A percentile compares a stretch with the other conserved stretches of the same genome.
Evolutionary conservation across 2,329 filamentous ascomycete species (phyloP).

Genomic region (Phialocephala sp.): DNA sequence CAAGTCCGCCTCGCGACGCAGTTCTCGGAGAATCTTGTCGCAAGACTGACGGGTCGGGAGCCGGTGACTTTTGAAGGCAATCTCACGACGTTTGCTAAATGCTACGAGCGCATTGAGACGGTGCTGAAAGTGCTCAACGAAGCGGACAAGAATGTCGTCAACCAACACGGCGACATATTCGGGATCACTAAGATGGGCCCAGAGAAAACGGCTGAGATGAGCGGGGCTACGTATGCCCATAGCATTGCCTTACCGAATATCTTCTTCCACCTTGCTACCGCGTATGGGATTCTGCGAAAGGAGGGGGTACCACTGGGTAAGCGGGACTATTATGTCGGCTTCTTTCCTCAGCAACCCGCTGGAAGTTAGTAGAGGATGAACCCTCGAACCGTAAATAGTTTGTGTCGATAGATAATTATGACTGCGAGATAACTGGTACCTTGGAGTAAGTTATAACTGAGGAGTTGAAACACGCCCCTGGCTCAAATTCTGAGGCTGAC

Average conservation of each 20-base stretch:
- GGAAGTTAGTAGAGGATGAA: constrained; percentile 21
- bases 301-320: constrained; percentile 66
- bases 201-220: constrained; percentile 21
- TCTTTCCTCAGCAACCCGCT: constrained; percentile 19
- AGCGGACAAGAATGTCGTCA: constrained; percentile 38
- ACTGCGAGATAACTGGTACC: too few relatives aligned
- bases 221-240: constrained; percentile 48
- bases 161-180: constrained; percentile 30
- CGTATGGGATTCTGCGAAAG: constrained; percentile 64
- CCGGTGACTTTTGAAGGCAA: constrained; percentile 29
- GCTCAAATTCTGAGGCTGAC: too few relatives aligned
- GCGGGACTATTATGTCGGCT: constrained; percentile 50
- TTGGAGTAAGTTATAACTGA: too few relatives aligned
- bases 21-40: constrained; percentile 37
- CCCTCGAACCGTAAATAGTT: too few relatives aligned
- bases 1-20: constrained; percentile 46
- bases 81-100: constrained; percentile 35
- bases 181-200: constrained; percentile 29
- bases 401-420: too few relatives aligned
- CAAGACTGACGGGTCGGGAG: constrained; percentile 38
- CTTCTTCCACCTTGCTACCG: constrained; percentile 64
- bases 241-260: constrained; percentile 61
- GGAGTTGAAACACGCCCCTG: too few relatives aligned
- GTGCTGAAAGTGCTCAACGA: constrained; percentile 32
- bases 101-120: constrained; percentile 37